Conservation (phyloP, 2,329 filamentous ascomycete genomes). For the Zymoseptoria passerinii region DNA sequence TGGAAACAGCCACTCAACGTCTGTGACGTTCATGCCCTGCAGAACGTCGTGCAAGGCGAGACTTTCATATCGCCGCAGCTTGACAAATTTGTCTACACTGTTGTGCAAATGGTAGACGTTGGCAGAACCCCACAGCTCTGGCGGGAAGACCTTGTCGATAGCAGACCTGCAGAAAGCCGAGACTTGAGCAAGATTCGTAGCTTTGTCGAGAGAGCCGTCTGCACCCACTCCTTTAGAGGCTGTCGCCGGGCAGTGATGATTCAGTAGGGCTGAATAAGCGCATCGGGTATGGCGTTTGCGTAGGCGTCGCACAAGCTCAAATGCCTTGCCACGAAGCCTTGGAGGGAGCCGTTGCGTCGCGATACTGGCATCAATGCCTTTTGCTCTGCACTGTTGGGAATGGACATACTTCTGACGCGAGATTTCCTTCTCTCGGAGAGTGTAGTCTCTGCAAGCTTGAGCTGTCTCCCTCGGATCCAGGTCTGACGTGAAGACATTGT, state of each 20-base stretch:
- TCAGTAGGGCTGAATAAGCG: conserved; percentile 68
- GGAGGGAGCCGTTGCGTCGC: conserved; percentile 42
- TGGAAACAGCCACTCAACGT: conserved; percentile 58
- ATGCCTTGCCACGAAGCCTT: conserved; percentile 55
- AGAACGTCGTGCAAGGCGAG: conserved; percentile 69
- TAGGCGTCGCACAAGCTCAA: conserved; percentile 56
- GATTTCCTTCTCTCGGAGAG: conserved; percentile 76
- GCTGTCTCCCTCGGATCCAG: conserved; percentile 58
- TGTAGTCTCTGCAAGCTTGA: conserved; percentile 77
- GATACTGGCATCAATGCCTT: conserved; percentile 20
- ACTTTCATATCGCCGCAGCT: conserved; percentile 70
- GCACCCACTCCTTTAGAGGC: conserved; percentile 39
- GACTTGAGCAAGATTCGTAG: conserved; percentile 56
- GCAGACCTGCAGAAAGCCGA: conserved; percentile 82
- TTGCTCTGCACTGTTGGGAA: background rate
- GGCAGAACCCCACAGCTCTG: conserved; percentile 61
- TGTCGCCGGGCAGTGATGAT: conserved; percentile 73
- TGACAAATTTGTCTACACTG: conserved; percentile 69
- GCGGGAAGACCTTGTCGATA: conserved; percentile 63
- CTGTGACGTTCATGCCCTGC: conserved; percentile 55
- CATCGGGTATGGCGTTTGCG: conserved; percentile 66
- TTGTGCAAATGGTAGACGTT: conserved; percentile 58
- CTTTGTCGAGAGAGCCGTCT: background rate
- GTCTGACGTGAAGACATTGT: conserved; percentile 79
- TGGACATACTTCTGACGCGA: conserved; percentile 9